Conservation (phyloP, 257 asterid genomes). For the Avicennia marina region DNA sequence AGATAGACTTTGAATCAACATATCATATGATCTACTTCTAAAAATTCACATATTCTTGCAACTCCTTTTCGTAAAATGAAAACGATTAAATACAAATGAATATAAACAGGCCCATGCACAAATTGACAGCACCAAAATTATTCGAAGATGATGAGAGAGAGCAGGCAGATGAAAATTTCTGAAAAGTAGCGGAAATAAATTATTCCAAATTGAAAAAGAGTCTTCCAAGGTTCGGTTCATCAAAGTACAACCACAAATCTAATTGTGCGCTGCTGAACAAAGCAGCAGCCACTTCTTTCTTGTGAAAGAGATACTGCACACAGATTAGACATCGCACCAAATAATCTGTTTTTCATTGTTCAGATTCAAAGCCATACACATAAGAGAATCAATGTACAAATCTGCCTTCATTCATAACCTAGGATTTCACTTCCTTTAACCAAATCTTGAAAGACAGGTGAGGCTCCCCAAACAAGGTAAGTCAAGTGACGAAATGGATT, state of each 20-base stretch:
- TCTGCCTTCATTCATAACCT: conserved; percentile 15
- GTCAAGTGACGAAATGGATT: not conserved
- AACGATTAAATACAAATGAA: too few relatives aligned
- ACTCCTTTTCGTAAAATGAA: too few relatives aligned
- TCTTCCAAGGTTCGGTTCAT: conserved; percentile 7
- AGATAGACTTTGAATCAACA: too few relatives aligned
- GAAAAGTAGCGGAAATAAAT: not conserved
- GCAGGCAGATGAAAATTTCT: too few relatives aligned
- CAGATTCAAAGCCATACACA: conserved; percentile 15
- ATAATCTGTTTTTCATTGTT: conserved; percentile 5
- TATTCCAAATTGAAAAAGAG: conserved; percentile 9
- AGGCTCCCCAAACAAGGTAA: not conserved
- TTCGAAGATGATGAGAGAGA: too few relatives aligned
- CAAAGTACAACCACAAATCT: conserved; percentile 12
- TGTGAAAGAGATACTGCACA: conserved; percentile 32
- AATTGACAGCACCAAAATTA: too few relatives aligned
- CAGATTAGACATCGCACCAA: conserved; percentile 12
- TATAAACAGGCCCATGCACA: too few relatives aligned
- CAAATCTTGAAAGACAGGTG: conserved; percentile 13
- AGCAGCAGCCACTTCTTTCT: conserved; percentile 17
- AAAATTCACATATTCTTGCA: too few relatives aligned
- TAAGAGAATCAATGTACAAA: conserved; percentile 29
- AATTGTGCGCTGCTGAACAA: conserved; percentile 1
- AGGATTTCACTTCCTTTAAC: not conserved
- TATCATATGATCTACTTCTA: too few relatives aligned